phyloP scores from a whole-genome alignment of 75 land plant genomes.

The Azolla pinnata region DNA sequence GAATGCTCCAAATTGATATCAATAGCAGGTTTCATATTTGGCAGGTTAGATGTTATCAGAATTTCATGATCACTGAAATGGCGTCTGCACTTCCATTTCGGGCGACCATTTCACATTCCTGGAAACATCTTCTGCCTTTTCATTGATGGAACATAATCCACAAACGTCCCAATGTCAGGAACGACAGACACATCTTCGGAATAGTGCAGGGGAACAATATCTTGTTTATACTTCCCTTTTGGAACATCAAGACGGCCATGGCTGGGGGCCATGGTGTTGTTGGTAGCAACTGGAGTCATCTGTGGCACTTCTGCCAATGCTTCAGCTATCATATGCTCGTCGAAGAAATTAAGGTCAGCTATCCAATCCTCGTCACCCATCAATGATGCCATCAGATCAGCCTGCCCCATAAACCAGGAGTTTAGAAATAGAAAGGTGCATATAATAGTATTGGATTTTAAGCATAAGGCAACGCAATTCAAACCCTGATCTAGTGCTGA shows the following conservation, averaged over 20 bases:
- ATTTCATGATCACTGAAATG: too few species aligned
- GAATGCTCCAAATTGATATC: too few species aligned
- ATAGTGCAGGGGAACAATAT: not conserved
- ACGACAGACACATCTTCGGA: slow-evolving; percentile 2
- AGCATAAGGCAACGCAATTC: not conserved
- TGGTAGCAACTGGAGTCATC: slow-evolving; percentile 12
- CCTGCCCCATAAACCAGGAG: slow-evolving; percentile 14
- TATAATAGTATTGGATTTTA: not conserved
- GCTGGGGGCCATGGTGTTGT: not conserved
- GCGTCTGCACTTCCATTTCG: too few species aligned
- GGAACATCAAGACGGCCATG: not conserved
- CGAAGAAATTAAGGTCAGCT: slow-evolving; percentile 47
- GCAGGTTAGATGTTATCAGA: too few species aligned
- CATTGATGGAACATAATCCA: not conserved
- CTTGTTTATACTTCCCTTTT: slow-evolving; percentile 15
- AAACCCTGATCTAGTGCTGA: too few species aligned
- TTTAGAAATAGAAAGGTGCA: not conserved
- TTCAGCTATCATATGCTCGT: slow-evolving; percentile 38
- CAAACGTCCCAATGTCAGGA: not conserved
- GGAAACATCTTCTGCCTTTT: not conserved
- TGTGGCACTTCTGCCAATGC: slow-evolving; percentile 63
- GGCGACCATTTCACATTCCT: too few species aligned
- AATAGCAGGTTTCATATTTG: too few species aligned
- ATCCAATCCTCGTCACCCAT: slow-evolving; percentile 69
- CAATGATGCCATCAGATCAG: slow-evolving; percentile 2